Base-by-base conservation (phyloP, 805 yeast species). In the Pichia kluyveri region DNA sequence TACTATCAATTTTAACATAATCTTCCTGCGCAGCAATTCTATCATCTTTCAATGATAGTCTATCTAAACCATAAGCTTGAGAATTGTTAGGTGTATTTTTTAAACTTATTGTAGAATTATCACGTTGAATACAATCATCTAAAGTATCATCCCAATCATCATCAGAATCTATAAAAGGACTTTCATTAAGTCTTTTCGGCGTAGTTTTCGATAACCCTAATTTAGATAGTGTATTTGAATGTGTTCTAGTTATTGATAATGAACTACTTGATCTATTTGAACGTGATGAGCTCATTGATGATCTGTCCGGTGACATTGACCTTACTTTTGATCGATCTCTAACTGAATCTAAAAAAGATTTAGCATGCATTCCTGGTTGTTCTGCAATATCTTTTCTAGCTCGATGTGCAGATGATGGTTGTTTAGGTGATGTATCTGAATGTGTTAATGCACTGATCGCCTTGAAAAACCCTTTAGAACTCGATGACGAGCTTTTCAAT, bases 111-210 rank as follows among this genome's bases (percentile, higher is more conserved):
- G 44, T 18, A 39, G 10, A 15, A 41, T 43, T n/a, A 17, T 14
- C 23, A 14, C 17, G 14, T 17, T 28, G 14, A 8, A 28, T 40
- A 10, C 28, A 38, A 32, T 48, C 51, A 32, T 44, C 51, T 12
- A 44, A 17, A 15, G 47, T 38, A 39, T 46, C 46, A 43, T 47
- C 41, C 53, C 53, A 52, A 38, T 49, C 53, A 19, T 46, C 52
- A 38, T 49, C 52, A 10, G 48, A 41, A 34, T 44, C 46, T n/a
- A 27, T 31, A 14, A 45, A 50, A 3, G 27, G 45, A 17, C 42
- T 27, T 15, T 42, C 46, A 26, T 15, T 38, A 15, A 31, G 15
- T 7, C 9, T 41, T 36, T 30, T 45, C 2, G 32, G 17, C 3
- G 32, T 11, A 15, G 40, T 30, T n/a, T 27, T 39, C 12, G 48